Evolutionary conservation across 345 rosid species (phyloP).

Genomic region (Citrus sp.): DNA sequence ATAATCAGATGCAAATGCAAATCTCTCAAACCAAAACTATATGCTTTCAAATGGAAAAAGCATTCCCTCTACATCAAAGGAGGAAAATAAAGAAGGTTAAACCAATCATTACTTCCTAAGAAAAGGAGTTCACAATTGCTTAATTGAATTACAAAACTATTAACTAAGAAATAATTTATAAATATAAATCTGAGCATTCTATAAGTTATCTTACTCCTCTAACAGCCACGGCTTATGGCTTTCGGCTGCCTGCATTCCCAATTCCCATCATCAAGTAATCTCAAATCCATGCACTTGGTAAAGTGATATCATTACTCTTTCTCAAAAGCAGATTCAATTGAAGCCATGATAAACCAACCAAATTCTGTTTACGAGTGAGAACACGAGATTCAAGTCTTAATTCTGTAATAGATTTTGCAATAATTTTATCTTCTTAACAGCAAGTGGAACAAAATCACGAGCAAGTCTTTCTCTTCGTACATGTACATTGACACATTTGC

Average conservation of each 20-base stretch:
- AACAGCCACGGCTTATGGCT: not conserved
- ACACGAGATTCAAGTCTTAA: not conserved
- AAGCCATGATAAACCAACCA: too few species aligned
- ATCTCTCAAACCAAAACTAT: not conserved
- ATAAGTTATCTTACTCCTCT: not conserved
- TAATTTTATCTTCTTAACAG: not conserved
- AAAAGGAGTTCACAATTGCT: not conserved
- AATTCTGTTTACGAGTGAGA: not conserved
- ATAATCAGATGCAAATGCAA: not conserved
- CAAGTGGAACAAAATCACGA: not conserved
- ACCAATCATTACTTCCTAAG: slow-evolving; percentile 3
- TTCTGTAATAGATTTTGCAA: not conserved
- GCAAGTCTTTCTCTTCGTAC: not conserved
- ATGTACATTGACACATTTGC: too few species aligned
- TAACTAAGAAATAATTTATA: not conserved
- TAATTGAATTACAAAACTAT: not conserved
- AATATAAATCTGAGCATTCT: not conserved
- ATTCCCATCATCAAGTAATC: not conserved
- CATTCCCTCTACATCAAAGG: slow-evolving; percentile 1
- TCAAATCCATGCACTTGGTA: not conserved
- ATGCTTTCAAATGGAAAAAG: not conserved
- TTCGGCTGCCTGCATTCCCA: not conserved
- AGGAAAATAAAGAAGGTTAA: not conserved
- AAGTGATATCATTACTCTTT: not conserved
- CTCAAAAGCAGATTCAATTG: too few species aligned